These are phyloP conservation scores for Penicillium sp. DNA, from an alignment of 2,329 filamentous ascomycete species.

Conservation along the genomic window DNA sequence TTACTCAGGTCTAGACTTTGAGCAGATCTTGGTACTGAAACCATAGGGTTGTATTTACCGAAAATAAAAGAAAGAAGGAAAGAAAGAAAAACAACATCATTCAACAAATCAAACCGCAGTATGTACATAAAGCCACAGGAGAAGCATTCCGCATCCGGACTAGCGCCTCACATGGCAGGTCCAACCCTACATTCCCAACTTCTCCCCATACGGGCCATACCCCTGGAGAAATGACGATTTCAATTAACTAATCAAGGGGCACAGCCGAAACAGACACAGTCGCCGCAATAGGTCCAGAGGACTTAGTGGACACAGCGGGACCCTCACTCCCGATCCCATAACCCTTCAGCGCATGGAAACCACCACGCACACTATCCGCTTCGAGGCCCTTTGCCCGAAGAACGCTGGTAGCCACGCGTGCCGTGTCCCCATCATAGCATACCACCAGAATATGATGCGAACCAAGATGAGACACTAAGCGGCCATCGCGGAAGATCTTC, in stretches of 20 bases:
- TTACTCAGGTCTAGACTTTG: not conserved
- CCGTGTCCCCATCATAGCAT: constrained; percentile 57
- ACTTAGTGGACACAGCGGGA: not conserved
- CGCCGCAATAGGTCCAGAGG: constrained; percentile 6
- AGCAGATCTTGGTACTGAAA: not conserved
- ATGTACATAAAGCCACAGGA: not conserved
- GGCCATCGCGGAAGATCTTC: constrained; percentile 37
- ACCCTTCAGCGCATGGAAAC: constrained; percentile 31
- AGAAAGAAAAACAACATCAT: not conserved
- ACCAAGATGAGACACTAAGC: constrained; percentile 20
- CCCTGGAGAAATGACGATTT: not conserved
- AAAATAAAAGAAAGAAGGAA: not conserved
- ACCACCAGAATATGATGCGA: constrained; percentile 47
- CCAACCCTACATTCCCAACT: constrained; percentile 19
- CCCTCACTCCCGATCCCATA: constrained; percentile 28
- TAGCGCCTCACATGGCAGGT: constrained; percentile 15
- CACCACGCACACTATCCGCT: constrained; percentile 50
- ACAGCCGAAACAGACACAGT: constrained; percentile 19
- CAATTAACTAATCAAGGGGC: constrained; percentile 15
- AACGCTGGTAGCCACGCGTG: constrained; percentile 56
- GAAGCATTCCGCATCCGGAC: constrained; percentile 8
- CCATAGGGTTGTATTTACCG: not conserved
- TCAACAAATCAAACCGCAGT: not conserved
- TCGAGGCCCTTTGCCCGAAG: constrained; percentile 52
- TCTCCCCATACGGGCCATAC: not conserved